Base-by-base conservation (phyloP, 495 filamentous ascomycete genomes). In the Staphylotrichum tortipilum region DNA sequence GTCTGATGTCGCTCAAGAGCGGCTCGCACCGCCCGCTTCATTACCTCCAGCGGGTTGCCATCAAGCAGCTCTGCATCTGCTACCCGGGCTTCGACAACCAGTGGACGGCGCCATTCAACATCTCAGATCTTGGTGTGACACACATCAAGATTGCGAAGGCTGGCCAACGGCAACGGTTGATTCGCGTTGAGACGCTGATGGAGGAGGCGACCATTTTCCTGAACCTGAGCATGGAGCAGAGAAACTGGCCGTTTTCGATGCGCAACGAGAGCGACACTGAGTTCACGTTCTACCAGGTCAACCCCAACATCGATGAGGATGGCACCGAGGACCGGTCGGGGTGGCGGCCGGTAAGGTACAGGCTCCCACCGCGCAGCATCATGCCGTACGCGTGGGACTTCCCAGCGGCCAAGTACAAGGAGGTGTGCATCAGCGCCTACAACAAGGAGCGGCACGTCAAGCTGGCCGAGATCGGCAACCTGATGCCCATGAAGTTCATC, bases 361-460 rank as follows among this genome's bases (percentile, higher is more conserved):
- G 90, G n/a, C 77, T 98, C 12, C 92, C 92, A 3, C 81, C 89
- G 7, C 78, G 94, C 28, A 96, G 91, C 65, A 95, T 97, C 67
- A 98, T 98, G 92, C 91, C 94, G 4, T 98, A 98, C 62, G 91
- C 92, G 24, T 98, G 92, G 92, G 94, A 98, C 63, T 97, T 92
- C 69, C 92, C 92, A 2, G 89, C 92, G 5, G 88, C 89, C n/a
- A 95, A 94, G 68, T 84, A 84, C 67, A 95, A 92, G 64, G 90
- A 95, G 62, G 78, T 97, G 29, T 79, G 95, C 36, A 76, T 98
- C 61, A 82, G 69, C 34, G 83, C 84, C 19, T 80, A 84, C 58
- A 82, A 81, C 43, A 90, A 85, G 64, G 86, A 91, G 55, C 77
- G 91, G 37, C 86, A 92, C 61, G 84, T 98, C 58, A 94, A 88